Base-by-base conservation (phyloP, 2,329 filamentous ascomycete genomes). In the Xylogone sp. region DNA sequence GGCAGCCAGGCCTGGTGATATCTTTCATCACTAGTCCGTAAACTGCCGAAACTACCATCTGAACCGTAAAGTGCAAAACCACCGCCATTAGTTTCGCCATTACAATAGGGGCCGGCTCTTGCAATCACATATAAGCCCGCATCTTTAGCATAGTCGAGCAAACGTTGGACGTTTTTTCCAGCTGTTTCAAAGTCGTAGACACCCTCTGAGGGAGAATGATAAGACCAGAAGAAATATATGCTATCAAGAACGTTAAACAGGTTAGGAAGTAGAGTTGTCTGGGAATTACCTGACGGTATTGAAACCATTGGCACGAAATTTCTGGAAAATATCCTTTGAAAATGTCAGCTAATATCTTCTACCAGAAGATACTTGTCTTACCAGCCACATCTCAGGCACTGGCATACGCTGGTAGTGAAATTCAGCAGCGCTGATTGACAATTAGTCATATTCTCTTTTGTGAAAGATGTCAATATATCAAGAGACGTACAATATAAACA, bases 361-460 rank as follows among this genome's bases (percentile, higher is more conserved):
- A 18, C 21, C 27, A 47, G 20, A 22, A 18, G 21, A 31, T 6
- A 16, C 16, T 24, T 3, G 20, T 62, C 61, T 45, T 52, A 69
- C 65, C 20, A 66, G 59, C 75, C 78, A 81, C 21, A 81, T 57
- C 48, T 79, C 77, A 1, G 77, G 77, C 0, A 79, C 75, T 1
- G 77, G 78, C 29, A 81, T 68, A 2, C 77, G 69, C 55, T 74
- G 70, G 51, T 79, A 80, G 55, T 80, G 77, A 42, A 81, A 79
- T 55, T 81, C 77, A 21, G 52, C 57, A 52, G 63, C 53, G 51
- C 59, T 62, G 46, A 45, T 43, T 22, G 27, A 31, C 27, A 7
- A 31, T 31, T 13, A 48, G n/a, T 48, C 54, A 48, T 49, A 53
- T 46, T 51, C 31, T 18, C 46, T 52, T 54, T 39, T 52, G 8